Conservation (phyloP, 1,284 basidiomycete genomes). For the Tylopilus sp. region DNA sequence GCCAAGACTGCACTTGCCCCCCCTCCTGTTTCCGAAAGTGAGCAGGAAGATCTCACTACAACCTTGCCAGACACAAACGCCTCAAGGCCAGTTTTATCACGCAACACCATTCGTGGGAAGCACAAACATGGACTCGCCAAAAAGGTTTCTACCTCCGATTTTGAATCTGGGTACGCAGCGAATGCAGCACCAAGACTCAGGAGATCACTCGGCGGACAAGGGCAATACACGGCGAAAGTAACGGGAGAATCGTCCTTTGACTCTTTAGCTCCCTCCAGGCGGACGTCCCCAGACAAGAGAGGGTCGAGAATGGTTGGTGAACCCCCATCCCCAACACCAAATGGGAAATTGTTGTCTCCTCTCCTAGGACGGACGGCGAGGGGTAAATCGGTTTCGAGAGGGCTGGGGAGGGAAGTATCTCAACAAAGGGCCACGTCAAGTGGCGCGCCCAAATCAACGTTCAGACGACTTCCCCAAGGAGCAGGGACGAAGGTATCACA, state of each 20-base stretch:
- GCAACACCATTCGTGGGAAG: constrained; percentile 45
- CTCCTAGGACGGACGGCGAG: constrained; percentile 34
- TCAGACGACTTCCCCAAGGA: constrained; percentile 48
- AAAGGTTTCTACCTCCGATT: constrained; percentile 74
- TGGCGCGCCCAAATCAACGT: constrained; percentile 45
- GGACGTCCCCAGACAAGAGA: constrained; percentile 70
- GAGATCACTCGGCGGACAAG: constrained; percentile 36
- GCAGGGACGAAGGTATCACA: constrained; percentile 66
- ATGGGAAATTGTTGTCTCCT: constrained; percentile 22
- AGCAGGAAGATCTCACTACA: constrained; percentile 53
- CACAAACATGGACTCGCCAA: constrained; percentile 44
- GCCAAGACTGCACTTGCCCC: constrained; percentile 65
- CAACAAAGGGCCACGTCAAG: constrained; percentile 40
- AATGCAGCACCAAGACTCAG: constrained; percentile 68
- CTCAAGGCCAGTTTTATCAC: constrained; percentile 33
- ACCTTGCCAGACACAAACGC: constrained; percentile 21
- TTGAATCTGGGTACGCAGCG: constrained; percentile 85
- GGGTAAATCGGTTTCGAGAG: constrained; percentile 42
- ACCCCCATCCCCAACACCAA: constrained; percentile 43
- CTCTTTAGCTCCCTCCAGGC: constrained; percentile 59
- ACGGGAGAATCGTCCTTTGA: constrained; percentile 47
- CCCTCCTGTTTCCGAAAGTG: constrained; percentile 62
- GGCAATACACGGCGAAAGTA: constrained; percentile 50
- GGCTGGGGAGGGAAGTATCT: constrained; percentile 47
- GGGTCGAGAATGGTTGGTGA: constrained; percentile 36